phyloP scores from a whole-genome alignment of 2,329 filamentous ascomycete species.

The Xylariaceae sp. region DNA sequence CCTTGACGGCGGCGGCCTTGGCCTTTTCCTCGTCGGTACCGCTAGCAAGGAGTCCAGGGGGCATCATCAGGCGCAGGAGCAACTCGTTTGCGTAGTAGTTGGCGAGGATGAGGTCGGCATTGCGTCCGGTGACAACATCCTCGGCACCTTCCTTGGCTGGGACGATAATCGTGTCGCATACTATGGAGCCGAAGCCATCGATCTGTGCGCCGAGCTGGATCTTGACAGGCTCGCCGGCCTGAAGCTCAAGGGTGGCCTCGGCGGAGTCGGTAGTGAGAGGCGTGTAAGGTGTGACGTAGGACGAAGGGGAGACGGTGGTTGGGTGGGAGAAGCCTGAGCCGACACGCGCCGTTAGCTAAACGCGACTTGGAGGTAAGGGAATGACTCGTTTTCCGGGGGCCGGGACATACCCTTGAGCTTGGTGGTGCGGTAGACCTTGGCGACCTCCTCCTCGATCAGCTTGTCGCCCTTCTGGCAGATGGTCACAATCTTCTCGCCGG shows the following conservation, averaged over 20 bases:
- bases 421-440: conserved; percentile 98
- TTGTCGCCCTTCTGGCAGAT: conserved; percentile 96
- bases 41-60: conserved; percentile 76
- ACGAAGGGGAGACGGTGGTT: conserved; percentile 88
- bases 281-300: conserved; percentile 95
- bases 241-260: conserved; percentile 75
- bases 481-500: conserved; percentile 87
- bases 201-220: conserved; percentile 99
- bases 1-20: conserved; percentile 78
- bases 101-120: conserved; percentile 83
- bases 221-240: conserved; percentile 86
- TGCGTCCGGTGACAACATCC: conserved; percentile 66
- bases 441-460: conserved; percentile 86
- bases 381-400: neutral
- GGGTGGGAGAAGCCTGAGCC: conserved; percentile 78
- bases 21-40: conserved; percentile 94
- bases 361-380: too few relatives aligned
- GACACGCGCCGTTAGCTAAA: conserved; percentile 18
- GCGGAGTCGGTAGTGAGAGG: conserved; percentile 80
- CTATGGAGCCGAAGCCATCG: conserved; percentile 92
- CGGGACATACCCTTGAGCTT: conserved; percentile 80
- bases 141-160: conserved; percentile 56
- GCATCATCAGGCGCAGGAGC: conserved; percentile 83
- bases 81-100: conserved; percentile 96
- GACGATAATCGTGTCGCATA: conserved; percentile 87